Evolutionary conservation across 768 basidiomycete genomes (phyloP), one percentile per base, ranked within the genome.

Genomic region (Cystobasidiopsis lactophilus): DNA sequence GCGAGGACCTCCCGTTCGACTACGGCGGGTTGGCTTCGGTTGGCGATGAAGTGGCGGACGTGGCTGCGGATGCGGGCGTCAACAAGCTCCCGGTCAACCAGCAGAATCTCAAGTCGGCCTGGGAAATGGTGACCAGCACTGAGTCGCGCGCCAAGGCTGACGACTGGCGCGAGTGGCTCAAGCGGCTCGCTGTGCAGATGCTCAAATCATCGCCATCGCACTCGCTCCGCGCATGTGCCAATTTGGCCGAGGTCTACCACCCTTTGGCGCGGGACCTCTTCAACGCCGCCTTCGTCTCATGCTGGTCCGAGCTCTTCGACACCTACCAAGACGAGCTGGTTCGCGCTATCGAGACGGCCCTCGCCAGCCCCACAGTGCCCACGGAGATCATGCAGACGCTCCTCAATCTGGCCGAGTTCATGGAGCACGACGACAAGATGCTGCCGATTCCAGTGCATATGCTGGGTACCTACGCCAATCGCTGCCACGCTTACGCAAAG

Each of bases 281-380:
- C 73, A 96, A 96, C 65, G 86, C 89, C 3, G 93, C 93, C 0
- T 98, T 98, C 68, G 74, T 96, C 18, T 95, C 89, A 3, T 98
- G 93, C 58, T 98, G 93, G 91, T 75, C 77, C 0, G 86, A 93
- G 60, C 69, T 98, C 5, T 96, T 88, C 61, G 89, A 95, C 50
- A 80, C 85, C 63, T 96, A 95, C 67, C 91, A 96, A 86, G 91
- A 95, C 66, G 88, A 93, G 62, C 76, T 96, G 48, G 88, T 95
- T 38, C 77, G 79, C 23, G 78, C 85, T 1, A 83, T 98, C 44
- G 83, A 89, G 62, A 69, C 68, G 51, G 89, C 91, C 3, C 80
- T 96, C 56, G 65, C 69, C 2, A 82, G 85, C 3, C 69, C 73
- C 16, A 74, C 69, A 9, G 78, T 84, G 3, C 85, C 88, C 2